Evolutionary conservation across 495 filamentous ascomycete genomes (phyloP), one percentile per base, ranked within the genome.

Genomic region (Aspergillus saccharolyticus): DNA sequence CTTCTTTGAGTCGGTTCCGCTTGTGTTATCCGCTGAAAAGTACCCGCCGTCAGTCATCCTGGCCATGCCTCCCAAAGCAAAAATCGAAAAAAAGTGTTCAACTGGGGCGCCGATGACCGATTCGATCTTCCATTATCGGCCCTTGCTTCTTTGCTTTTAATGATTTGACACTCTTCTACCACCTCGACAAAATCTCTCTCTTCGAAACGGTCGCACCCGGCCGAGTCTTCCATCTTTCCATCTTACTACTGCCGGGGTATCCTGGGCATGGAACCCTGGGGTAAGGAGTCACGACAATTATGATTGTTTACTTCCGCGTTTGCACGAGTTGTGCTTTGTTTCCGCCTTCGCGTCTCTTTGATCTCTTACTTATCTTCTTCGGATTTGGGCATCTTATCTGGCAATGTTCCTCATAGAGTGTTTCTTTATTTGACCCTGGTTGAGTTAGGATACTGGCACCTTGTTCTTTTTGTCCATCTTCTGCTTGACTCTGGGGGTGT

Each of bases 271-370:
- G 61, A 43, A 51, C 56, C 56, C 53, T 57, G 58, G 52, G 60
- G 59, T 53, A 56, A 70, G 70, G 68, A 71, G 74, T 70, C 66
- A 75, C 70, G 72, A 77, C 70, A 73, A 75, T 77, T 60, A 79
- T 67, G 76, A 77, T 63, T 64, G 61, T 70, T 64, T 46, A 33
- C 49, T 50, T 46, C 45, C 19, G 53, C 55, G 51, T 56, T 60
- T 47, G 54, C 56, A 52, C 39, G 33, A 10, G 33, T 39, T 39
- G 28, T 42, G 54, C 19, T 44, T 56, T 20, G 54, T 56, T 52
- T 62, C 52, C 44, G 24, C 57, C 44, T 57, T 65, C 55, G 52
- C 53, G 21, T 64, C 58, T 56, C 22, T 56, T 56, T 21, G 18
- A 52, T 58, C 49, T 55, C 18, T 55, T 59, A 20, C 52, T 50